Conservation (phyloP, 257 asterid genomes). For the Nicotiana paniculata region DNA sequence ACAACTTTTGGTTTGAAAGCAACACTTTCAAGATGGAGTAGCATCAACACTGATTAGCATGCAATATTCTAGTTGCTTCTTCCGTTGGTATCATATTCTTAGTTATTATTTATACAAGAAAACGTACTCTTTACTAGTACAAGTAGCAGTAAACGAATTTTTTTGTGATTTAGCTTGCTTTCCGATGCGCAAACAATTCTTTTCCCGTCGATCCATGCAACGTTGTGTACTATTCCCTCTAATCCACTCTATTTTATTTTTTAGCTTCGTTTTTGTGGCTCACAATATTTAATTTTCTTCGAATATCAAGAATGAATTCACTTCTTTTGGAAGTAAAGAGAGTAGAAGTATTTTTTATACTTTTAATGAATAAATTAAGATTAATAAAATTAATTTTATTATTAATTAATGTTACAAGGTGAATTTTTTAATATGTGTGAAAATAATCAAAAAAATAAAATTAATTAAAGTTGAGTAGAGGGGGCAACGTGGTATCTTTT, state of each 20-base stretch:
- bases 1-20: slow-evolving; percentile 9
- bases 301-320: too few relatives aligned
- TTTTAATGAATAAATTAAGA: too few relatives aligned
- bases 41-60: neutral
- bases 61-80: neutral
- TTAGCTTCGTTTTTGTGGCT: too few relatives aligned
- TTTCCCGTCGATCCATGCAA: neutral
- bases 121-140: neutral
- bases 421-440: too few relatives aligned
- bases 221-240: neutral
- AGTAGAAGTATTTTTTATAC: too few relatives aligned
- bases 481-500: neutral
- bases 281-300: too few relatives aligned
- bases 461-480: too few relatives aligned
- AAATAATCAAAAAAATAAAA: too few relatives aligned
- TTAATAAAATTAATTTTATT: too few relatives aligned
- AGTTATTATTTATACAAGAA: neutral
- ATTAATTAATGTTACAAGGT: too few relatives aligned
- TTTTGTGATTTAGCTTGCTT: neutral
- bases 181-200: neutral
- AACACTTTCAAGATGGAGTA: neutral
- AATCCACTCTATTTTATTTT: too few relatives aligned
- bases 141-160: neutral
- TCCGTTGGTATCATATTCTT: neutral
- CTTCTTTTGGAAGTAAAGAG: too few relatives aligned